Evolutionary conservation across 2,329 filamentous ascomycete genomes (phyloP), one percentile per base, ranked within the genome.

Genomic region (Nothophaeocryptopus gaeumannii): DNA sequence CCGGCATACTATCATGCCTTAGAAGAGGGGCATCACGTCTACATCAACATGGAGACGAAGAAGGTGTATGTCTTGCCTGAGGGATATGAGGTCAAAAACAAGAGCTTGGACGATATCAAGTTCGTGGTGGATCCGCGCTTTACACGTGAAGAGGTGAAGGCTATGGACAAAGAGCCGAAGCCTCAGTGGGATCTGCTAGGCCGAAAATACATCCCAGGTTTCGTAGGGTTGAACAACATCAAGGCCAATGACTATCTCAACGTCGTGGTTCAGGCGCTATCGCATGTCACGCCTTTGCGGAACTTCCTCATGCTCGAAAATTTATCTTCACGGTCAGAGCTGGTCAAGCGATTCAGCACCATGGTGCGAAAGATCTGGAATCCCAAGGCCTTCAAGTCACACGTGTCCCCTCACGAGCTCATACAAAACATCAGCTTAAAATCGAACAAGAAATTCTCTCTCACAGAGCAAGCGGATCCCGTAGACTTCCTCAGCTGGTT

Each of bases 201-300:
- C 56, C 88, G 86, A 70, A 83, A 87, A 67, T 99, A 99, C 72
- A 85, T 85, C 58, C 93, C 93, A 14, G 92, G 93, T 5, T 99
- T 91, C 67, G 89, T 99, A 54, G 93, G 93, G 59, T 95, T 99
- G 88, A 99, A 99, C 78, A 99, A 99, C 73, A 96, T 99, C 78
- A 99, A 99, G 72, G 89, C 93, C 51, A 99, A 99, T 73, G 93
- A 99, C 75, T 99, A 99, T 73, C 80, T 97, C 66, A 99, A 99
- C 67, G 92, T 96, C 20, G 82, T 96, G 2, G 86, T 95, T 41
- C 93, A 99, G 70, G 86, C 91, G 5, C 79, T 99, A 33, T 85
- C 92, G 2, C 93, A 99, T 70, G 89, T 97, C 20, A 77, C 84
- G 14, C 92, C 93, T 3, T 76, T 99, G 59, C 84, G 93, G 31